phyloP scores from a whole-genome alignment of 2,329 filamentous ascomycete species.

The Neopestalotiopsis sp. region DNA sequence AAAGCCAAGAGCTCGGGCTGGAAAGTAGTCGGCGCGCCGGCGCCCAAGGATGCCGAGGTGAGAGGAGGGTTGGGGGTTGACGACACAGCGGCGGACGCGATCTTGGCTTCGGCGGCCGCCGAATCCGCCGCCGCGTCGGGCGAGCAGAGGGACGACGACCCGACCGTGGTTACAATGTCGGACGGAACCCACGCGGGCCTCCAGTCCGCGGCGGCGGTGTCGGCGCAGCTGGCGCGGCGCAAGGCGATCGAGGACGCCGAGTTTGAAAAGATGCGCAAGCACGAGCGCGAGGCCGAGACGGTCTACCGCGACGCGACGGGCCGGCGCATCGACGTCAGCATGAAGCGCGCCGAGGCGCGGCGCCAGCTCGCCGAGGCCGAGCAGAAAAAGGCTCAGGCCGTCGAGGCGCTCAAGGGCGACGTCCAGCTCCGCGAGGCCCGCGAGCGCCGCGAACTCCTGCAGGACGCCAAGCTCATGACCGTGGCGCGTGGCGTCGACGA shows the following conservation, averaged over 20 bases:
- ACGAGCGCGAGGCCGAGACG: constrained; percentile 70
- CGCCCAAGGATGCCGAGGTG: constrained; percentile 28
- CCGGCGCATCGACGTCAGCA: constrained; percentile 88
- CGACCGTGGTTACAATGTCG: constrained; percentile 70
- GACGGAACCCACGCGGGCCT: constrained; percentile 87
- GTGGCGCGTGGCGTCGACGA: constrained; percentile 85
- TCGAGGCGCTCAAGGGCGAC: constrained; percentile 79
- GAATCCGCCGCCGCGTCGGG: constrained; percentile 62
- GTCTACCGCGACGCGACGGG: constrained; percentile 96
- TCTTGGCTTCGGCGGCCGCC: constrained; percentile 73
- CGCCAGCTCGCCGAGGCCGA: constrained; percentile 68
- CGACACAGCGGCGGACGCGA: constrained; percentile 75
- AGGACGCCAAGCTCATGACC: constrained; percentile 82
- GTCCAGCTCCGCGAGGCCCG: constrained; percentile 76
- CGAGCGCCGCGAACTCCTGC: constrained; percentile 68
- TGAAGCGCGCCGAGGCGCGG: constrained; percentile 88
- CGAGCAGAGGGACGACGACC: constrained; percentile 56
- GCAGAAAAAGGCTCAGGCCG: constrained; percentile 72
- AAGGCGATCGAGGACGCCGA: constrained; percentile 64
- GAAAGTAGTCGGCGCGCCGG: constrained; percentile 68
- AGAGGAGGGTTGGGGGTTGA: constrained; percentile 41
- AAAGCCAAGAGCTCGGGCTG: constrained; percentile 80
- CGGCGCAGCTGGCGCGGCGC: constrained; percentile 67
- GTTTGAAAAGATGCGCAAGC: constrained; percentile 28
- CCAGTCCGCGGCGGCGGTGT: constrained; percentile 82